Evolutionary conservation across 179 eudicot genomes (phyloP), one percentile per base, ranked within the genome.

Genomic region (Pouteria campechiana): DNA sequence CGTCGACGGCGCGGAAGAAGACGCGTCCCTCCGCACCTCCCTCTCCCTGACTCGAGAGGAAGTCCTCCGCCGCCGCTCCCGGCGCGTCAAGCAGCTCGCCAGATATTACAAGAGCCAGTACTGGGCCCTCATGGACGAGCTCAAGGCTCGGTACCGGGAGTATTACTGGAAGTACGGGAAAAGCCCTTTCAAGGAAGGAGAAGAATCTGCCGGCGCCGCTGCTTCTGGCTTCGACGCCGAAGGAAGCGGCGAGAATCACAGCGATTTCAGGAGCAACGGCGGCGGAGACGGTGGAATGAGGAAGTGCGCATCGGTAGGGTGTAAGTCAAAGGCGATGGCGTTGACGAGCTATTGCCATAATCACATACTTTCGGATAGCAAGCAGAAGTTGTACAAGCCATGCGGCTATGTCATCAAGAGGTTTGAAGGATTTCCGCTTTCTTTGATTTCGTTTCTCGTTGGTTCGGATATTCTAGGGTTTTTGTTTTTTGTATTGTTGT

Each of bases 301-400:
- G 18, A 61, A 63, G 33, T 74, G 81, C 51, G 48, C 58, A 15
- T 71, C 52, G 28, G 49, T 67, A 1, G 70, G 68, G 27, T 74
- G 77, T 51, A 52, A 61, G 52, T 44, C 67, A 42, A 74, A 74
- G 68, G 77, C 77, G 2, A 74, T 74, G 81, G 71, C 81, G 2
- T 50, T 74, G 44, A 74, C 81, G 2, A 60, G 37, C 28, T 74
- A 66, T 37, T 74, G 81, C 25, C 64, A 63, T 54, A 30, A 70
- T 46, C 81, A 74, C 49, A 74, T 74, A n/a, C 46, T 74, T 2
- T 70, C 77, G 44, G 81, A 74, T 46, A 63, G 70, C 8, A 48
- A 67, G 19, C 81, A 74, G 57, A 54, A 48, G 54, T 74, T 74
- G 40, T 74, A 74, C 53, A 74, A 70, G 55, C 63, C 76, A 22